Conservation (phyloP, 345 rosid genomes). For the Citrus trifoliata region DNA sequence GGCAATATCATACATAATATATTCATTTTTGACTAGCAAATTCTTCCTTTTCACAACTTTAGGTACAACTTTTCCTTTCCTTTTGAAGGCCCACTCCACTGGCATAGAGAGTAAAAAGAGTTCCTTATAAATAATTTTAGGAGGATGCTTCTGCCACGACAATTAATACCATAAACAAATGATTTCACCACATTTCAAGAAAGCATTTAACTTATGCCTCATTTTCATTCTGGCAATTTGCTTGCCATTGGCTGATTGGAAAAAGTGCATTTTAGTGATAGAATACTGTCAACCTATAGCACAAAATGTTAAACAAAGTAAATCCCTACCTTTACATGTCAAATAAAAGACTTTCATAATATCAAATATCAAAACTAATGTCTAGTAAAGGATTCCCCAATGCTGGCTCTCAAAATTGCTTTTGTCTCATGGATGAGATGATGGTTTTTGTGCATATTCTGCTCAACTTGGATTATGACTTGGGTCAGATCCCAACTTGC, state of each 20-base stretch:
- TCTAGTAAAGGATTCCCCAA: too few species aligned
- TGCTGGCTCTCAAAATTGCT: too few species aligned
- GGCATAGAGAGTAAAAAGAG: background rate
- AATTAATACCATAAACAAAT: background rate
- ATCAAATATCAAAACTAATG: too few species aligned
- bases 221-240: background rate
- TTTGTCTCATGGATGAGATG: too few species aligned
- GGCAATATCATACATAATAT: conserved; percentile 19
- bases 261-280: background rate
- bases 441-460: too few species aligned
- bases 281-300: background rate
- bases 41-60: conserved; percentile 6
- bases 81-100: conserved; percentile 2
- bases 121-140: background rate
- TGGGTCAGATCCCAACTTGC: too few species aligned
- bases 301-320: too few species aligned
- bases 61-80: conserved; percentile 7
- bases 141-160: background rate
- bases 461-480: too few species aligned
- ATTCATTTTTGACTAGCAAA: conserved; percentile 19
- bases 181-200: background rate
- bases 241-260: background rate
- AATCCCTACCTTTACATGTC: too few species aligned
- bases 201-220: background rate
- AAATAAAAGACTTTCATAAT: too few species aligned